Percentiles rank a stretch among this genome's conserved stretches.
Conservation (phyloP, 148 eudicot species). For the Beta vulgaris region DNA sequence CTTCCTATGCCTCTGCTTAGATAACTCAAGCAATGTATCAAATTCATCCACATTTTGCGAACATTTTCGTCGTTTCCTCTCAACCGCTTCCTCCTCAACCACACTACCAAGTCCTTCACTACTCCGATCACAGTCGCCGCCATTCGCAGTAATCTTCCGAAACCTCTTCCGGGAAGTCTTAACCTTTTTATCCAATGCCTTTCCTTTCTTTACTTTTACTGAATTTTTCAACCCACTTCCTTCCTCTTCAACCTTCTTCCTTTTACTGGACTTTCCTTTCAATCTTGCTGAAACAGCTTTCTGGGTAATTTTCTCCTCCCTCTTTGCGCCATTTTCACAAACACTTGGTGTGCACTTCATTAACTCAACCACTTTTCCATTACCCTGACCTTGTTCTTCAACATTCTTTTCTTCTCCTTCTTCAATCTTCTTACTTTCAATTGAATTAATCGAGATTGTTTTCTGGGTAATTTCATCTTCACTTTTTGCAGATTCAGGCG, state of each 20-base stretch:
- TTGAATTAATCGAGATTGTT: not conserved
- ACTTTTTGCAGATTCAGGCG: not conserved
- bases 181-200: not conserved
- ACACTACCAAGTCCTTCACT: not conserved
- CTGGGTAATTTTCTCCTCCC: not conserved
- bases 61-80: not conserved
- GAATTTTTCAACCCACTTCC: not conserved
- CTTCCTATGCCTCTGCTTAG: not conserved
- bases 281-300: not conserved
- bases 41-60: not conserved
- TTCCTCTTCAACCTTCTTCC: not conserved
- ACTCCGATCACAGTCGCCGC: not conserved
- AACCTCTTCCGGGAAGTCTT: not conserved
- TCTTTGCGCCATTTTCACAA: conserved; percentile 2
- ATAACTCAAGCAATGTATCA: not conserved
- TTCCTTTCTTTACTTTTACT: not conserved
- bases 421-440: not conserved
- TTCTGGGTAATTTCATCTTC: not conserved
- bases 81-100: not conserved
- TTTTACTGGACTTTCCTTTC: not conserved
- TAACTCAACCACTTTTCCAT: not conserved
- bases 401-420: not conserved
- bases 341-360: conserved; percentile 4
- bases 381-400: not conserved
- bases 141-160: not conserved